Percentiles rank a stretch among this genome's conserved stretches.
These are phyloP conservation scores for Venturia carpophila DNA, from an alignment of 2,329 filamentous ascomycete genomes.

Conservation along the genomic window DNA sequence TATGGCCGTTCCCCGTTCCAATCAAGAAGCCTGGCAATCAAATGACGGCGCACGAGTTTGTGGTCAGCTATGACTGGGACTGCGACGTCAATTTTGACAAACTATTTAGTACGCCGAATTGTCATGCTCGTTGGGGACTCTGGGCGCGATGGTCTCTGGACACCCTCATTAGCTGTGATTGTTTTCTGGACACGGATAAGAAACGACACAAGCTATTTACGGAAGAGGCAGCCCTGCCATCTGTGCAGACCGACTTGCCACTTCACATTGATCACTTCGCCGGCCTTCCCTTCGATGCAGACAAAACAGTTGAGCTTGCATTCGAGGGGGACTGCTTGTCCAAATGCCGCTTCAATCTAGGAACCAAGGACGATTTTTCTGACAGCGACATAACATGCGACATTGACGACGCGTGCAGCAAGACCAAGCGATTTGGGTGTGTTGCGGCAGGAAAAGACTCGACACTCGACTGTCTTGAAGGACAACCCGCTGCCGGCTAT, in stretches of 20 bases:
- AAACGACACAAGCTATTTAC: neutral
- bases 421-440: neutral
- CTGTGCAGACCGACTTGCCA: neutral
- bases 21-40: conserved; percentile 1
- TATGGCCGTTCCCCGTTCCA: neutral
- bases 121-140: neutral
- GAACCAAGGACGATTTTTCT: neutral
- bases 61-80: neutral
- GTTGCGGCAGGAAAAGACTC: neutral
- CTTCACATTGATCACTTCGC: neutral
- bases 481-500: neutral
- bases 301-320: neutral
- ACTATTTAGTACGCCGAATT: neutral
- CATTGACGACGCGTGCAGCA: neutral
- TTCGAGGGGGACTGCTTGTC: neutral
- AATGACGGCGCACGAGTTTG: neutral
- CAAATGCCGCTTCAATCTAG: neutral
- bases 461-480: neutral
- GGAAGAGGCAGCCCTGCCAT: neutral
- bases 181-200: neutral
- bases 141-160: neutral
- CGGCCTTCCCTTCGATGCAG: neutral
- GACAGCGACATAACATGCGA: neutral
- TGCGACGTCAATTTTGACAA: neutral
- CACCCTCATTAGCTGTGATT: neutral